A percentile compares a stretch with the other conserved stretches of the same genome.
Conservation (phyloP, 2,329 filamentous ascomycete species). For the Monosporascus ibericus region DNA sequence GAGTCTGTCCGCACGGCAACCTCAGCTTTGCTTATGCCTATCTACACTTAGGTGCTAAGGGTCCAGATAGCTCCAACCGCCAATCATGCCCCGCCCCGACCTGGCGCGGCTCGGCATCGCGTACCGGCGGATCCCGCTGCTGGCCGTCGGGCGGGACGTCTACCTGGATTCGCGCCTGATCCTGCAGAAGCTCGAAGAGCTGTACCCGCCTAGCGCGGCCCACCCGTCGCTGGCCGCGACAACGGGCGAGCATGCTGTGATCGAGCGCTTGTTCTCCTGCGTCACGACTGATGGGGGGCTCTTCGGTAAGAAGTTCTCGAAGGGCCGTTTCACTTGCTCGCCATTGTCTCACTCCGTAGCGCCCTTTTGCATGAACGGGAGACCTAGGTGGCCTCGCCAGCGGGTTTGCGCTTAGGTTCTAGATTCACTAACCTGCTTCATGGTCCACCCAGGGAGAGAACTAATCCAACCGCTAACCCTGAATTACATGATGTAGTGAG, state of each 20-base stretch:
- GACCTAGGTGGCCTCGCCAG: no score
- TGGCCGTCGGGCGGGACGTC: constrained; percentile 60
- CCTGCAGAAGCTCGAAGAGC: constrained; percentile 54
- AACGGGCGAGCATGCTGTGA: constrained; percentile 34
- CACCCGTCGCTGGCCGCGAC: constrained; percentile 30
- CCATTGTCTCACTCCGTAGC: no score
- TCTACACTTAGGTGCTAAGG: neutral
- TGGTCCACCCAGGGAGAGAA: no score
- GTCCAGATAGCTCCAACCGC: constrained; percentile 54
- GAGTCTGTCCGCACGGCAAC: constrained; percentile 24
- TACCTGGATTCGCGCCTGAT: constrained; percentile 68
- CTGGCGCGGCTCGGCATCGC: constrained; percentile 53
- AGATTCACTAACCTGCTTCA: no score
- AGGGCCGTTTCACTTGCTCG: no score
- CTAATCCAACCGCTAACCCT: no score
- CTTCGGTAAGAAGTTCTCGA: constrained; percentile 31
- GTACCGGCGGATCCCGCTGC: constrained; percentile 64
- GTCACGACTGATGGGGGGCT: constrained; percentile 53
- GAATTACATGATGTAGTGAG: constrained; percentile 11
- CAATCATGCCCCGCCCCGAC: constrained; percentile 60
- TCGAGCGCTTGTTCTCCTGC: constrained; percentile 49
- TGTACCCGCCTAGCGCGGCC: constrained; percentile 38
- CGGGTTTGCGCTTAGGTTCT: no score
- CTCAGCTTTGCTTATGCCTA: neutral
- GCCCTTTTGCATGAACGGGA: no score